Base-by-base conservation (phyloP, 257 asterid genomes). In the Knoxia roxburghii region DNA sequence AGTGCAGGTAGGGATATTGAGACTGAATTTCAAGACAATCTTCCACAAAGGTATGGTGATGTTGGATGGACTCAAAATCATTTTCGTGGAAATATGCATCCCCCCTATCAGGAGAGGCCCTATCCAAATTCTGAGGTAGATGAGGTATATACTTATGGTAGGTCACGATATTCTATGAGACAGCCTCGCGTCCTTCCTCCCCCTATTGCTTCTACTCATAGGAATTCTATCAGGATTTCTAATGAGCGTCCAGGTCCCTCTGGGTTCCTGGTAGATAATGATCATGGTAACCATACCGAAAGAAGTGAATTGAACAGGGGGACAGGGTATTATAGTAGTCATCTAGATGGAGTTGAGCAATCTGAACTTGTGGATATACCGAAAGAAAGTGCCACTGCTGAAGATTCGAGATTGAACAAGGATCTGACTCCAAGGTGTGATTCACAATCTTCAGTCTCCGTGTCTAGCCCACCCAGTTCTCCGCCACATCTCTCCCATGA, bases 111-210 rank as follows among this genome's bases (percentile, higher is more conserved):
- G 17, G 96, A 83, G 54, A 79, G 81, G 53, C 64, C 85, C 43
- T 89, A 82, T 80, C 84, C 87, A 27, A 68, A 85, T 77, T 48
- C 85, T 67, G 97, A 86, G 66, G 79, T 81, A 11, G 87, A 81
- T 71, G 93, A 87, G 45, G 82, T 75, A 68, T 83, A 85, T 74
- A 65, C 89, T 35, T 84, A 85, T 83, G 97, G 91, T 73, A 85
- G 91, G 78, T 81, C 97, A 48, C 80, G 99, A 76, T 85, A 83
- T 81, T 79, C 99, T 49, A 69, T 78, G 89, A 88, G 91, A 80
- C 99, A 90, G 82, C 96, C 97, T 53, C 96, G 95, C 21, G 96
- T 90, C 26, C 93, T 83, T 15, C 97, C 99, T 45, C 99, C 99
- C 68, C 99, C 95, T 40, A 72, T 85, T 76, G 82, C 83, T 76